Percentiles rank a stretch among this genome's conserved stretches.
These are phyloP conservation scores for Eleusine indica DNA, from an alignment of 176 grass and related monocot species.

Conservation along the genomic window DNA sequence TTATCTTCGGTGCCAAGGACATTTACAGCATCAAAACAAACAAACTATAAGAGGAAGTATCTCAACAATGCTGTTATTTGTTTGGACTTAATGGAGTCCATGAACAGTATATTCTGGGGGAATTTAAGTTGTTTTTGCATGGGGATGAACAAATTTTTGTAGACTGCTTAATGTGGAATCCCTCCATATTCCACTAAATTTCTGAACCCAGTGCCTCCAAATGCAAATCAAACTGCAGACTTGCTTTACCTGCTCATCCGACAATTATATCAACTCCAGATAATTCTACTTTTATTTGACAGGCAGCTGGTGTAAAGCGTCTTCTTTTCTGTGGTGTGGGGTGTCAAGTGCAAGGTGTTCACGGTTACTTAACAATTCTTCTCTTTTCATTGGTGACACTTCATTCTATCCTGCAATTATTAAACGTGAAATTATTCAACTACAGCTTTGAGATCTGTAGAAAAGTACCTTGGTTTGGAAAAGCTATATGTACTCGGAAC, in stretches of 20 bases:
- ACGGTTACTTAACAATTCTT: slow-evolving; percentile 3
- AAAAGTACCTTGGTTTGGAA: slow-evolving; percentile 95
- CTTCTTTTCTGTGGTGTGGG: slow-evolving; percentile 97
- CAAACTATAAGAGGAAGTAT: neutral
- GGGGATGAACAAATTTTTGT: neutral
- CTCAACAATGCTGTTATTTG: neutral
- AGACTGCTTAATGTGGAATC: neutral
- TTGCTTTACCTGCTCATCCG: neutral
- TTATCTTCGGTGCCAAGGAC: neutral
- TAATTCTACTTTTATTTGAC: slow-evolving; percentile 40
- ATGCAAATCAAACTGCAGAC: neutral
- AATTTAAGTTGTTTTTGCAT: neutral
- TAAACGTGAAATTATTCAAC: slow-evolving; percentile 48
- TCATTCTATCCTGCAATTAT: slow-evolving; percentile 46
- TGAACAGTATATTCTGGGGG: neutral
- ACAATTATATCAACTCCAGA: slow-evolving; percentile 16
- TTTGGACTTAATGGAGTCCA: neutral
- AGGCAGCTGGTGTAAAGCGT: slow-evolving; percentile 97
- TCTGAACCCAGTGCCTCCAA: neutral
- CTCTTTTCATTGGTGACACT: slow-evolving; percentile 9
- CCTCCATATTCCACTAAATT: neutral
- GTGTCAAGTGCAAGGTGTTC: slow-evolving; percentile 95
- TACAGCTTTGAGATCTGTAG: slow-evolving; percentile 90
- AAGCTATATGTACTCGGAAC: slow-evolving; percentile 99
- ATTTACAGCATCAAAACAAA: neutral